Conservation (phyloP, 108 stramenopile species). For the Mediolabrus comicus region DNA sequence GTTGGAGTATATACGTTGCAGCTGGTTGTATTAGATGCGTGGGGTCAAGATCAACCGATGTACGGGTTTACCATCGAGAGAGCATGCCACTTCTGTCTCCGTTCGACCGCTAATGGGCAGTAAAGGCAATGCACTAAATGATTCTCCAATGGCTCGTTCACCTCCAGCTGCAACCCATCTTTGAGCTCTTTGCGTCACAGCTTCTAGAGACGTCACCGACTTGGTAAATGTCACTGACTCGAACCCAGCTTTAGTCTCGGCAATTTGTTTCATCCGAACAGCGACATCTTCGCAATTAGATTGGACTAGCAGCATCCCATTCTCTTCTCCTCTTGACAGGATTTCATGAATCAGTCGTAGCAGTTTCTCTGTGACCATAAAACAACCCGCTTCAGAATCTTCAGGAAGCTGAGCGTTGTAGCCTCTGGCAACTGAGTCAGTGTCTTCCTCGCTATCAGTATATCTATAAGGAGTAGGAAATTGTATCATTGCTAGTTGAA, state of each 20-base stretch:
- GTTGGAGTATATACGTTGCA: not conserved
- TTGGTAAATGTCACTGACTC: slow-evolving; percentile 9
- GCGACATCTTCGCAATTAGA: slow-evolving; percentile 85
- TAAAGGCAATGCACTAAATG: slow-evolving; percentile 55
- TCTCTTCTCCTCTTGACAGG: slow-evolving; percentile 12
- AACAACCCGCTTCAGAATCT: slow-evolving; percentile 46
- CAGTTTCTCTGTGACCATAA: slow-evolving; percentile 70
- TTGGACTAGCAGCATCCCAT: slow-evolving; percentile 61
- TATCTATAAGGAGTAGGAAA: slow-evolving; percentile 76
- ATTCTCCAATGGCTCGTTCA: slow-evolving; percentile 55
- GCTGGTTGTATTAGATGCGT: not conserved
- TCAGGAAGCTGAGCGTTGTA: slow-evolving; percentile 70
- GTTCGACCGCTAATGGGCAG: slow-evolving; percentile 59
- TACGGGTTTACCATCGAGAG: slow-evolving; percentile 55
- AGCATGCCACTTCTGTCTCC: slow-evolving; percentile 78
- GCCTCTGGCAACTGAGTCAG: slow-evolving; percentile 14
- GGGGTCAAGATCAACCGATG: slow-evolving; percentile 57
- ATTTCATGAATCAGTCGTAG: slow-evolving; percentile 30
- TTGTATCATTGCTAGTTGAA: slow-evolving; percentile 55
- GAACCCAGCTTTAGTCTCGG: slow-evolving; percentile 44
- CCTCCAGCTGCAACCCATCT: slow-evolving; percentile 62
- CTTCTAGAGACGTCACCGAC: slow-evolving; percentile 10
- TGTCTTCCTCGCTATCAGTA: not conserved
- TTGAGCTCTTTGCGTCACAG: slow-evolving; percentile 54
- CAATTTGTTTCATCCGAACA: slow-evolving; percentile 58